Base-by-base conservation (phyloP, 2,329 filamentous ascomycete genomes). In the Didymosphaeria variabile region DNA sequence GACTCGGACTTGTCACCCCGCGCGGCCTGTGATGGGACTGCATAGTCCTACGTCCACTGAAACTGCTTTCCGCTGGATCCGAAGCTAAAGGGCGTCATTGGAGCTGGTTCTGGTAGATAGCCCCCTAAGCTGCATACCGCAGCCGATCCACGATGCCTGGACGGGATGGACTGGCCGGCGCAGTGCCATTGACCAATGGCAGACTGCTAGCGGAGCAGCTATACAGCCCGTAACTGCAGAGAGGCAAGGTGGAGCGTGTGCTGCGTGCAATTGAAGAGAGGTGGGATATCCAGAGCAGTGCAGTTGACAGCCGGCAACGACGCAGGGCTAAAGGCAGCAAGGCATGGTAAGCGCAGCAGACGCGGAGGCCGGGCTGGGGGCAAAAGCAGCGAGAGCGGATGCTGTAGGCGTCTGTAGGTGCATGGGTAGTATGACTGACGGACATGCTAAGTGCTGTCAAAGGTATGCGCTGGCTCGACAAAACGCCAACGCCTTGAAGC, bases 381-480 rank as follows among this genome's bases (percentile, higher is more conserved):
- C 66, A 75, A 77, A 77, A 77, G 73, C 72, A 75, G 72, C 74
- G 71, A 62, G 64, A 65, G 69, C 66, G 67, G 67, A 72, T 59
- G 62, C 66, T 72, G 73, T 75, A 76, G 64, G 71, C 42, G 59
- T 64, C 66, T 72, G 74, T 76, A 77, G 63, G 71, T 77, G 72
- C 76, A 77, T 75, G 75, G 76, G 69, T 78, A 71, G 73, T 71
- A 71, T 74, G 73, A 69, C 71, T 73, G 69, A 72, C 67, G 70
- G 70, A 67, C 72, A 72, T 74, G 75, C 74, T 77, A 77, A 73
- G 75, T 77, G 76, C 73, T 78, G 76, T 78, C 76, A 77, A 73
- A 70, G 65, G 72, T 78, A 77, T 77, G 76, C 75, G 76, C 69
- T 78, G 76, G 75, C 75, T 77, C 75, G 74, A 76, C 73, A 75